Evolutionary conservation across 768 basidiomycete genomes (phyloP).

Genomic region (Leucogyrophana mollusca): DNA sequence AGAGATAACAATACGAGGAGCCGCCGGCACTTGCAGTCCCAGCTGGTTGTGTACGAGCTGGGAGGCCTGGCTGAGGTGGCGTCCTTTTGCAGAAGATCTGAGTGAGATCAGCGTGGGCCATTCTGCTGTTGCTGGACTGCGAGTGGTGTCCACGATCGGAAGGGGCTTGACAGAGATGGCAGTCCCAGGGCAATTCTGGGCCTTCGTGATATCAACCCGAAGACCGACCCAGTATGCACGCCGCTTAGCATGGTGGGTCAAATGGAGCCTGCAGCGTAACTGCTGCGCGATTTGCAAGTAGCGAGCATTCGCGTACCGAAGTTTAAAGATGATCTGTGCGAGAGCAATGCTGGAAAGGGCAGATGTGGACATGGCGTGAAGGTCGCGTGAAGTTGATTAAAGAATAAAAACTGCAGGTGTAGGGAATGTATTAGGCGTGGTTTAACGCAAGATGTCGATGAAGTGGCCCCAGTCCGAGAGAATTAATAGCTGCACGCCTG

Average conservation of each 20-base stretch:
- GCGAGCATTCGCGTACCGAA: constrained; percentile 43
- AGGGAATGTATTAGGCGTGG: too few relatives aligned
- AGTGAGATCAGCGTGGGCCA: neutral
- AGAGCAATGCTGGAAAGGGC: constrained; percentile 23
- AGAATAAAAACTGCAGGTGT: too few relatives aligned
- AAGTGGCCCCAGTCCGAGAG: constrained; percentile 4
- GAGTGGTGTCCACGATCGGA: constrained; percentile 32
- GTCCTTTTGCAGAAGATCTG: neutral
- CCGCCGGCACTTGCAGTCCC: neutral
- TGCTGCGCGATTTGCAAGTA: constrained; percentile 37
- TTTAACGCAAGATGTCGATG: too few relatives aligned
- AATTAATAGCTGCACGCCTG: constrained; percentile 10
- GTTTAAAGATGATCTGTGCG: constrained; percentile 36
- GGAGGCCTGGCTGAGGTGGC: neutral
- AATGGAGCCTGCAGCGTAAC: constrained; percentile 33
- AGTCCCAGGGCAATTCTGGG: constrained; percentile 37
- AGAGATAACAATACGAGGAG: constrained; percentile 10
- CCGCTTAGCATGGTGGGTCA: constrained; percentile 47
- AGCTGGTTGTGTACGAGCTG: neutral
- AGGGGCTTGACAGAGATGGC: constrained; percentile 41
- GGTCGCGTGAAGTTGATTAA: neutral
- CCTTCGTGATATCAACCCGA: constrained; percentile 40
- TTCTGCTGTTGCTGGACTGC: neutral
- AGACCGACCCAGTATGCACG: constrained; percentile 46
- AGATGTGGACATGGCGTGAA: constrained; percentile 17